Percentiles rank a stretch among this genome's conserved stretches.
These are phyloP conservation scores for Suhomyces kunorum DNA, from an alignment of 1,139 yeast species.

Conservation along the genomic window DNA sequence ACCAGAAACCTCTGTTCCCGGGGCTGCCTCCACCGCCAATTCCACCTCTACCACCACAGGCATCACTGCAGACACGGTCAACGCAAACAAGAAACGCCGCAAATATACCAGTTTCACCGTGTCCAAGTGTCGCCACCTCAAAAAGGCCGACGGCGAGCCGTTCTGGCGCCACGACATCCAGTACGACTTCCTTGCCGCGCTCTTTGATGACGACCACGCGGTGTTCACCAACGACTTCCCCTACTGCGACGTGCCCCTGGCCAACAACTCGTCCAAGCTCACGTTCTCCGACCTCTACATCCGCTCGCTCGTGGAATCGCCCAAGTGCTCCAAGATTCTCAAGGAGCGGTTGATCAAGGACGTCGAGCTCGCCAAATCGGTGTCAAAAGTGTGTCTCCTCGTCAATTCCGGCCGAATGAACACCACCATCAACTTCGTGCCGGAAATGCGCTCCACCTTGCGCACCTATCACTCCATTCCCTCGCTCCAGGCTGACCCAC, in stretches of 20 bases:
- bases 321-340: constrained; percentile 80
- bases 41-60: neutral
- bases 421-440: constrained; percentile 91
- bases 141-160: constrained; percentile 90
- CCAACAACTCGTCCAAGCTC: constrained; percentile 48
- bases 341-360: constrained; percentile 73
- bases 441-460: constrained; percentile 94
- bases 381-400: constrained; percentile 78
- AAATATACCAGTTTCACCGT: constrained; percentile 16
- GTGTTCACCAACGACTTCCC: constrained; percentile 68
- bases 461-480: constrained; percentile 95
- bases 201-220: constrained; percentile 62
- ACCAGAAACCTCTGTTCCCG: neutral
- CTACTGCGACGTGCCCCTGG: constrained; percentile 35
- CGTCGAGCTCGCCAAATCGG: constrained; percentile 64
- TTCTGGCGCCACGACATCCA: constrained; percentile 88
- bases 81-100: constrained; percentile 15
- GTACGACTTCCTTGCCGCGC: constrained; percentile 66
- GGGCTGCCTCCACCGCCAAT: neutral
- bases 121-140: constrained; percentile 56
- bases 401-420: constrained; percentile 94
- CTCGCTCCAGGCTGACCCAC: constrained; percentile 70
- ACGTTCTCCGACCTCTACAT: constrained; percentile 87
- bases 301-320: constrained; percentile 77
- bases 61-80: too few relatives aligned